Percentiles rank a stretch among this genome's conserved stretches.
Evolutionary conservation across 768 basidiomycete genomes (phyloP).

Genomic region (Psilocybe azurescens): DNA sequence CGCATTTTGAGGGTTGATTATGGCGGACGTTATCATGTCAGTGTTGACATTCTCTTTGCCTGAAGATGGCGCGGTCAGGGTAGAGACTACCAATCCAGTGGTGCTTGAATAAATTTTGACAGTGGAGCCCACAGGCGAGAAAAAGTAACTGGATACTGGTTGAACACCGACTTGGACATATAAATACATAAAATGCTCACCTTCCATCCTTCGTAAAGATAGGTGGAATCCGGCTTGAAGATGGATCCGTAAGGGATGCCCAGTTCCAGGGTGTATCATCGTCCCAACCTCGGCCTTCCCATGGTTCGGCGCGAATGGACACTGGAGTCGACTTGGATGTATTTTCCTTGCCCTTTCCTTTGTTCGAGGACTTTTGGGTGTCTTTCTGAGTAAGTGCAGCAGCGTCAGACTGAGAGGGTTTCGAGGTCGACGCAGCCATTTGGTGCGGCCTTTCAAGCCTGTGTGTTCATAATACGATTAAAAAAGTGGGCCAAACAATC

Average conservation of each 20-base stretch:
- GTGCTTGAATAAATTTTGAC: slow-evolving; percentile 86
- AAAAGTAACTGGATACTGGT: slow-evolving; percentile 73
- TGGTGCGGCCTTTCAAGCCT: slow-evolving; percentile 20
- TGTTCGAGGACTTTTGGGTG: slow-evolving; percentile 38
- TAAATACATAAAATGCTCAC: slow-evolving; percentile 43
- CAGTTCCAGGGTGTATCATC: slow-evolving; percentile 61
- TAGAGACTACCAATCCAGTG: slow-evolving; percentile 83
- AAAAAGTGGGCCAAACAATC: slow-evolving; percentile 41
- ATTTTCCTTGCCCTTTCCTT: slow-evolving; percentile 55
- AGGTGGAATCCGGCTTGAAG: slow-evolving; percentile 66
- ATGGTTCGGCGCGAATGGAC: slow-evolving; percentile 18
- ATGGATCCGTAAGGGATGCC: slow-evolving; percentile 73
- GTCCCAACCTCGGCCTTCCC: slow-evolving; percentile 27
- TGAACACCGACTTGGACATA: not conserved
- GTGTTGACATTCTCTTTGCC: slow-evolving; percentile 40
- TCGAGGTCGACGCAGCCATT: slow-evolving; percentile 51
- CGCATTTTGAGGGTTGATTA: slow-evolving; percentile 83
- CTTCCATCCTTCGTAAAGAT: slow-evolving; percentile 90
- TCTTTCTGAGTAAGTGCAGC: slow-evolving; percentile 21
- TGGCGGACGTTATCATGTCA: slow-evolving; percentile 70
- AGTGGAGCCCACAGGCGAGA: slow-evolving; percentile 79
- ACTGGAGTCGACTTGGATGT: slow-evolving; percentile 18
- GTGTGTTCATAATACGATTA: slow-evolving; percentile 23
- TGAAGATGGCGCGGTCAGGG: slow-evolving; percentile 62
- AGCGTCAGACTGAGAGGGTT: slow-evolving; percentile 31